Percentiles rank a stretch among this genome's conserved stretches.
Evolutionary conservation across 805 yeast genomes (phyloP).

Genomic region (Nakazawaea holstii): DNA sequence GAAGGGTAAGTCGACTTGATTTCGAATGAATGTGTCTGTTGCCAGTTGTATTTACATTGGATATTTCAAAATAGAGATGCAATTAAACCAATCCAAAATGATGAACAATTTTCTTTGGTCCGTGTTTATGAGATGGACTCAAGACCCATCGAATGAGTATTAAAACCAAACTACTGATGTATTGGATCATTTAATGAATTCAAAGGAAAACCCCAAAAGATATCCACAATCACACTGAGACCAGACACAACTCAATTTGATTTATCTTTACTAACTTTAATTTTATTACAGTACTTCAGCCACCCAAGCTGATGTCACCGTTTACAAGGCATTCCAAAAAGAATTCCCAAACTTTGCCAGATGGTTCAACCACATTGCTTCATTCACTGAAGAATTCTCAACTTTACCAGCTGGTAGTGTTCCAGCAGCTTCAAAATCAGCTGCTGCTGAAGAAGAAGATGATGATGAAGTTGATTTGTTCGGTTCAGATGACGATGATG

Average conservation of each 20-base stretch:
- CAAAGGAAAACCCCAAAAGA: too few relatives aligned
- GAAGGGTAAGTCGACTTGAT: constrained; percentile 75
- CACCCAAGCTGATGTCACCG: constrained; percentile 92
- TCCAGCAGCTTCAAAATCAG: constrained; percentile 48
- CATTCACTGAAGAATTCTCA: constrained; percentile 81
- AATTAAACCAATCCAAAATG: constrained; percentile 27
- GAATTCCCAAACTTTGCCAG: constrained; percentile 92
- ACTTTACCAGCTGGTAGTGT: constrained; percentile 75
- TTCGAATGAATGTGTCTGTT: neutral
- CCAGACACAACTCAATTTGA: too few relatives aligned
- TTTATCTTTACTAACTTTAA: constrained; percentile 5
- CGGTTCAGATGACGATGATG: constrained; percentile 89
- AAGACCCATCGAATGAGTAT: constrained; percentile 96
- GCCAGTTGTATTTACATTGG: neutral
- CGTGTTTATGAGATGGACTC: constrained; percentile 95
- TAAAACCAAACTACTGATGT: constrained; percentile 33
- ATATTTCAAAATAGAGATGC: neutral
- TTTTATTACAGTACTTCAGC: constrained; percentile 63
- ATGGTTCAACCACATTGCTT: constrained; percentile 98
- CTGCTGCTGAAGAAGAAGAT: constrained; percentile 68
- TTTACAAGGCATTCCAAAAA: constrained; percentile 89
- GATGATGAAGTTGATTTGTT: constrained; percentile 94
- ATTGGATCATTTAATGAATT: neutral
- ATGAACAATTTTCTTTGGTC: constrained; percentile 77
- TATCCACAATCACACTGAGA: neutral